phyloP scores from a whole-genome alignment of 1,139 yeast species.

The Zygoascus meyerae region DNA sequence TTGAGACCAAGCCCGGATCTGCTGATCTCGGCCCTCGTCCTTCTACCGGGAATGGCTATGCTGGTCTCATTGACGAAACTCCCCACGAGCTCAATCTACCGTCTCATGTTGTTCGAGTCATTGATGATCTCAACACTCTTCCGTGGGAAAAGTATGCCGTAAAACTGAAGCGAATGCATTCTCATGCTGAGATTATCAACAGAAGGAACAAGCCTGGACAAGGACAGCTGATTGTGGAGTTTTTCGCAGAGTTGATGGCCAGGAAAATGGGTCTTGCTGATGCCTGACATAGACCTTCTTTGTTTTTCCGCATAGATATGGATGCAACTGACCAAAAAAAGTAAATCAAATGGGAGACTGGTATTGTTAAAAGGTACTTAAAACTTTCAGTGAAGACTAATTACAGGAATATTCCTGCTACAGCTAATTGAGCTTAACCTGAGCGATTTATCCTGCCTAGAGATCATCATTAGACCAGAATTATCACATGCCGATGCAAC shows the following conservation, averaged over 20 bases:
- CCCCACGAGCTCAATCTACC: conserved; percentile 21
- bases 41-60: conserved; percentile 16
- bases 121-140: conserved; percentile 52
- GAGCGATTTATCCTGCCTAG: no score
- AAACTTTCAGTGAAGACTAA: no score
- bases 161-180: conserved; percentile 57
- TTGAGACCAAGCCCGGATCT: neutral
- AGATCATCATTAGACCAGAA: no score
- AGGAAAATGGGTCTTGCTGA: neutral
- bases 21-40: conserved; percentile 25
- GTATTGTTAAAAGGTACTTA: no score
- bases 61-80: conserved; percentile 21
- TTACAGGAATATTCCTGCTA: no score
- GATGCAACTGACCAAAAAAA: no score
- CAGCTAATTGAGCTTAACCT: no score
- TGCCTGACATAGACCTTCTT: no score
- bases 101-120: conserved; percentile 43
- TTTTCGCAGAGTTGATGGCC: conserved; percentile 10
- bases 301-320: no score
- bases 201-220: conserved; percentile 29
- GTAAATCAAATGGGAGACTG: no score
- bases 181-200: conserved; percentile 71
- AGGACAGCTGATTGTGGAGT: conserved; percentile 26
- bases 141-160: conserved; percentile 69
- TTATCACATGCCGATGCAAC: no score